Conservation (phyloP, 768 basidiomycete species). For the Suillus subluteus region DNA sequence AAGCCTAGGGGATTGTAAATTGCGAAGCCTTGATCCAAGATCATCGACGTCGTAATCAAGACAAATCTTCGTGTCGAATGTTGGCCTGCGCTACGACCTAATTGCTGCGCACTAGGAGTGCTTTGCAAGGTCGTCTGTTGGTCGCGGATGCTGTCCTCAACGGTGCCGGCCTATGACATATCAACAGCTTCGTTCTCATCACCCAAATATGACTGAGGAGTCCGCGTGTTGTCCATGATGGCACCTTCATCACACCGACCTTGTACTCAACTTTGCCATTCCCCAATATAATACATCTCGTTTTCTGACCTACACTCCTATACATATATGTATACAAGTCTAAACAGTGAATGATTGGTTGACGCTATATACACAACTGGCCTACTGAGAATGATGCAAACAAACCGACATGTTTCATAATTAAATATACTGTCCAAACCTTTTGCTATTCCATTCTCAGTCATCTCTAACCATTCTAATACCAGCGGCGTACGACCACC, state of each 20-base stretch:
- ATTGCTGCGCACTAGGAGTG: slow-evolving; percentile 33
- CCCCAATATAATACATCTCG: slow-evolving; percentile 34
- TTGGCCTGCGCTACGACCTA: slow-evolving; percentile 46
- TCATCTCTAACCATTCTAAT: background rate
- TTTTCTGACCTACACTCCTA: background rate
- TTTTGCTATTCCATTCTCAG: background rate
- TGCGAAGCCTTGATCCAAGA: background rate
- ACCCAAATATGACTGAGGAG: background rate
- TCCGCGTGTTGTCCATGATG: slow-evolving; percentile 63
- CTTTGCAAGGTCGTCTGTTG: slow-evolving; percentile 27
- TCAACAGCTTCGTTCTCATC: slow-evolving; percentile 26
- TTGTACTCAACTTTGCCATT: slow-evolving; percentile 63
- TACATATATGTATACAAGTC: background rate
- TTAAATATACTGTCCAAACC: background rate
- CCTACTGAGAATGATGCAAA: background rate
- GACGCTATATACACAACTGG: background rate
- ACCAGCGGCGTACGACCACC: background rate
- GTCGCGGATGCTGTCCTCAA: slow-evolving; percentile 53
- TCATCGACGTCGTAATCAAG: background rate
- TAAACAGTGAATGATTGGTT: background rate
- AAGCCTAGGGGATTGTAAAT: background rate
- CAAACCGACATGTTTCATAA: background rate
- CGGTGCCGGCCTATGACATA: slow-evolving; percentile 49
- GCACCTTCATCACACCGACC: slow-evolving; percentile 64
- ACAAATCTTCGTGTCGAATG: slow-evolving; percentile 44